Evolutionary conservation across 495 filamentous ascomycete genomes (phyloP).

Genomic region (Pyrenula aspistea): DNA sequence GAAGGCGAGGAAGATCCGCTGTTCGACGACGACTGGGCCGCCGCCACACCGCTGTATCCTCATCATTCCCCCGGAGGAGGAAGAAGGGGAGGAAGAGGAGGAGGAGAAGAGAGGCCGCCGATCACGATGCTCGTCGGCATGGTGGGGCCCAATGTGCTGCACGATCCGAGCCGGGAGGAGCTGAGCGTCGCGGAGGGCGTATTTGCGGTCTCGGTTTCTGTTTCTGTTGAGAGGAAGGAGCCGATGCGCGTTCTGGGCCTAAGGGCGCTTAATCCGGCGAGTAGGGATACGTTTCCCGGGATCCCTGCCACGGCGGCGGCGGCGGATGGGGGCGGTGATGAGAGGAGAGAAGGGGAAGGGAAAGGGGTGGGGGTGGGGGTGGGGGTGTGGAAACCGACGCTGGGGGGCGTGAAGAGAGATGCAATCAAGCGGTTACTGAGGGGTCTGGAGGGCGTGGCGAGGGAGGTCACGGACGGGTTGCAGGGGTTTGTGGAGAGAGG

Average conservation of each 20-base stretch:
- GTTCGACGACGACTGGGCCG: conserved; percentile 97
- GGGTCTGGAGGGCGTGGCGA: conserved; percentile 56
- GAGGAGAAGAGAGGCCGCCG: conserved; percentile 39
- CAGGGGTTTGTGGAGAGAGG: conserved; percentile 42
- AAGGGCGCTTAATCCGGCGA: conserved; percentile 57
- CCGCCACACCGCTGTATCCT: conserved; percentile 64
- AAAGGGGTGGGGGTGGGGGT: too few species aligned
- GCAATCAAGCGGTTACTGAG: conserved; percentile 55
- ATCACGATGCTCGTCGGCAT: conserved; percentile 82
- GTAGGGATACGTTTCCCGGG: conserved; percentile 50
- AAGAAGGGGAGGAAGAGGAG: not conserved
- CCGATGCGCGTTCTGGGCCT: conserved; percentile 45
- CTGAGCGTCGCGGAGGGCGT: conserved; percentile 83
- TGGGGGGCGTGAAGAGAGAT: conserved; percentile 61
- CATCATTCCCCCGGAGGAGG: conserved; percentile 13
- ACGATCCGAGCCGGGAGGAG: conserved; percentile 84
- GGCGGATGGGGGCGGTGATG: conserved; percentile 19
- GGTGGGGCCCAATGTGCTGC: conserved; percentile 79
- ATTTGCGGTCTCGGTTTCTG: conserved; percentile 62
- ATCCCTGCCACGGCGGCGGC: conserved; percentile 23
- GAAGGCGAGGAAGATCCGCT: conserved; percentile 87
- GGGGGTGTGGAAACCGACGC: conserved; percentile 67
- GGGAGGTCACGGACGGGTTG: conserved; percentile 62
- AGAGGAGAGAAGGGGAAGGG: conserved; percentile 36
- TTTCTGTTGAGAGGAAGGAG: conserved; percentile 7